Evolutionary conservation across 2,329 filamentous ascomycete genomes (phyloP), one percentile per base, ranked within the genome.

Genomic region (Diaporthe citrichinensis): DNA sequence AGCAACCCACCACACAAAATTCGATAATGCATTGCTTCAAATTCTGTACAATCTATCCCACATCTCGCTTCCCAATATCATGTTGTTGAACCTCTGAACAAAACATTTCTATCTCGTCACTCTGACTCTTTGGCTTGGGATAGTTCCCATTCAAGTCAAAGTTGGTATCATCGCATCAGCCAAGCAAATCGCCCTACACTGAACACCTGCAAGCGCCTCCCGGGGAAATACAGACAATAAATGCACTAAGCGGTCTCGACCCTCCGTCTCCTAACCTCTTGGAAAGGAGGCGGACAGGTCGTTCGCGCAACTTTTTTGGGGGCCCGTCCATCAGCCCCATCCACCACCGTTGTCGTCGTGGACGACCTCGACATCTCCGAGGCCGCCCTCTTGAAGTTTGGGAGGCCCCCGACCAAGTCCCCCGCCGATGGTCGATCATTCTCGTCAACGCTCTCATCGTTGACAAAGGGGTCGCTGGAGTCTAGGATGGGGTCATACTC

Each of bases 341-440:
- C 71, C 31, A 36, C 77, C 74, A 10, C 62, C 78, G 71, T 83
- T 80, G 73, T 82, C 78, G 46, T 79, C 65, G 80, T 83, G 17
- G 85, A 83, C 5, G 87, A 85, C 57, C 86, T 84, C 10, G 89
- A 87, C 62, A 91, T 89, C 77, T 91, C 88, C 15, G 88, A 87
- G 58, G 88, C 86, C 34, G 85, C 83, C 49, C 90, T 85, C 80
- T 92, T 92, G 25, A 90, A 79, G 4, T 85, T 84, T 74, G 84
- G 80, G 20, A 85, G 73, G 44, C 81, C 79, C 10, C 82, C 82
- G 49, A 85, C 82, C 74, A 90, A 86, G 65, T 89, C 87, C 8
- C 88, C 87, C 7, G 87, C 88, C 12, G 87, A 85, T 10, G 86
- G 85, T 25, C 84, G 80, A 62, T 81, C 80, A 69, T 82, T 80